Base-by-base conservation (phyloP, 306 rosid genomes). In the Ochetophila trinervis region DNA sequence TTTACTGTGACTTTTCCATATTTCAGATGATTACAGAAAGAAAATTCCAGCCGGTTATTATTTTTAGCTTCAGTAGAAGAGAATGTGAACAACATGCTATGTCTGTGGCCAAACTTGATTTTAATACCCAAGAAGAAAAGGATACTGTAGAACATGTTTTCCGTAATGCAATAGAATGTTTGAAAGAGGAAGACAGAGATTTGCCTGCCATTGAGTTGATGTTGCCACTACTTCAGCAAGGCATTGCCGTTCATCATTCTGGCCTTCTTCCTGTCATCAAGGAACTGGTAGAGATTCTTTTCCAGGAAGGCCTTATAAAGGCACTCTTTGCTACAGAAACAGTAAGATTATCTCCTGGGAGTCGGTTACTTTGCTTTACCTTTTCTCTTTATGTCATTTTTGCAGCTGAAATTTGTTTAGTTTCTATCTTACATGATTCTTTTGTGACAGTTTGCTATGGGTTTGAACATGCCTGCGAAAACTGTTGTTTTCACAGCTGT, bases 241-340 rank as follows among this genome's bases (percentile, higher is more conserved):
- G 98, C 58, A 89, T 93, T 83, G 96, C 96, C 34, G 97, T 93
- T 74, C 98, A 93, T 82, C 98, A 93, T 72, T 93, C 98, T 73
- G 98, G 98, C 66, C 98, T 93, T 79, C 98, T 93, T 71, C 98
- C 98, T 60, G 97, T 93, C 53, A 82, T 89, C 73, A 93, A 93
- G 83, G 98, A 93, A 79, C 80, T 93, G 82, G 98, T 93, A 5
- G 97, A 89, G 79, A 83, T 93, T 68, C 98, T 93, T 74, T 89
- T 93, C 82, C 98, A 93, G 76, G 98, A 93, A 81, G 98, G 98
- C 77, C 95, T 93, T 79, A 95, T 93, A 17, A 93, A 93, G 79
- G 98, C 98, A 59, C 97, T 93, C 35, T 93, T 93, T 81, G 98
- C 98, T 51, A 93, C 98, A 20, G 98, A 89, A 82, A 89, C 98